These are phyloP conservation scores for Hypoxylon sp. DNA, from an alignment of 2,329 filamentous ascomycete species.

Conservation along the genomic window DNA sequence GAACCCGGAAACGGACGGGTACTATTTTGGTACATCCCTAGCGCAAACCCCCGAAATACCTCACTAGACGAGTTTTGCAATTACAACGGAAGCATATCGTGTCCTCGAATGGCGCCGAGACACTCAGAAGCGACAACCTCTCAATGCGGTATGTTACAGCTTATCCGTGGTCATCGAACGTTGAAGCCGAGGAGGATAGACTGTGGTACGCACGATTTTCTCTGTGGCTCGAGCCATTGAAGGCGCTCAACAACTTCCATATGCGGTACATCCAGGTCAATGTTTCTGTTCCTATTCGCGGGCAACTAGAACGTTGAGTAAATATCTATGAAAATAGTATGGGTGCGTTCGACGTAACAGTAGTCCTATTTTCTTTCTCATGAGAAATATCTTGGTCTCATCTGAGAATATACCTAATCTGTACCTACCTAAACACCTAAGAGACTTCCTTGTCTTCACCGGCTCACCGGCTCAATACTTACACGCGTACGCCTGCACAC, in stretches of 20 bases:
- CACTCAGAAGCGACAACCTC: conserved; percentile 7
- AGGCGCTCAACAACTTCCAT: too few relatives aligned
- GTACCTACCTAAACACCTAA: too few relatives aligned
- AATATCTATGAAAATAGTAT: conserved; percentile 10
- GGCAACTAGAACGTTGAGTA: too few relatives aligned
- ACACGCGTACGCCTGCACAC: conserved; percentile 2
- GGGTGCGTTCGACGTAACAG: conserved; percentile 10
- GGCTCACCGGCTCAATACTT: too few relatives aligned
- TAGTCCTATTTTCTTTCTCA: background rate
- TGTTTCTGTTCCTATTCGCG: too few relatives aligned
- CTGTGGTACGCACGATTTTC: too few relatives aligned
- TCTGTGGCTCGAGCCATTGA: too few relatives aligned
- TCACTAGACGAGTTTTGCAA: conserved; percentile 5
- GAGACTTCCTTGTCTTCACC: too few relatives aligned
- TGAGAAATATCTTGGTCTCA: too few relatives aligned
- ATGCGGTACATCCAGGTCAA: too few relatives aligned
- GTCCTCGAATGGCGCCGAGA: conserved; percentile 22
- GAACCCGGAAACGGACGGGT: conserved; percentile 9
- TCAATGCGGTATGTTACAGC: conserved; percentile 17
- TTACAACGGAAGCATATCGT: too few relatives aligned
- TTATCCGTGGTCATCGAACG: conserved; percentile 8
- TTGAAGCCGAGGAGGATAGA: conserved; percentile 2
- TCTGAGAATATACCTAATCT: too few relatives aligned
- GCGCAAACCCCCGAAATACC: conserved; percentile 5
- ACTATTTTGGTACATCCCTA: background rate